Conservation (phyloP, 495 filamentous ascomycete species). For the Filosporella fistucella region DNA sequence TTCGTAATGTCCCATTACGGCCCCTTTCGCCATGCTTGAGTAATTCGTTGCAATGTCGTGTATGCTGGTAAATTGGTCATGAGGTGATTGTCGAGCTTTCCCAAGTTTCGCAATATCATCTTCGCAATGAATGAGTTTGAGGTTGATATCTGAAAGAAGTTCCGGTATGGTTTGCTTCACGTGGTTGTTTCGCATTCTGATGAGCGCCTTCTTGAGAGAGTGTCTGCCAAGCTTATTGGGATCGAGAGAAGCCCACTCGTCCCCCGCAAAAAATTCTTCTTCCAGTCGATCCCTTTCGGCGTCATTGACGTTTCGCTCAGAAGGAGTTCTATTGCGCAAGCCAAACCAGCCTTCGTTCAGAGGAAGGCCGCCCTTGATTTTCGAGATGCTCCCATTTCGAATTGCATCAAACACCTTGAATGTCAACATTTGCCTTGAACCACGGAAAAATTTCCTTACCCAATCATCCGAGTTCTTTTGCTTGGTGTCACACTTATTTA, state of each 20-base stretch:
- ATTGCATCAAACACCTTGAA: constrained; percentile 11
- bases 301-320: constrained; percentile 1
- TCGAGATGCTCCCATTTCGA: background rate
- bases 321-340: constrained; percentile 3
- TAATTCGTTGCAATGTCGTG: constrained; percentile 6
- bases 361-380: too few relatives aligned
- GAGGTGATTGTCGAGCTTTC: background rate
- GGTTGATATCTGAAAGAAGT: background rate
- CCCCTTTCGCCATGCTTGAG: constrained; percentile 4
- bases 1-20: constrained; percentile 3
- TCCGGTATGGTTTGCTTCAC: constrained; percentile 9
- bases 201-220: constrained; percentile 9
- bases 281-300: constrained; percentile 5
- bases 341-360: constrained; percentile 12
- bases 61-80: background rate
- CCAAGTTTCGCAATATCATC: background rate
- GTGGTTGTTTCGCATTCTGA: constrained; percentile 12
- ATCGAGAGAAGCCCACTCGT: constrained; percentile 9
- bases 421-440: background rate
- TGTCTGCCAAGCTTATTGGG: constrained; percentile 3
- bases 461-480: constrained; percentile 3
- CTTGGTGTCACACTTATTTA: constrained; percentile 13
- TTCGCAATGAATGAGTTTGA: constrained; percentile 1
- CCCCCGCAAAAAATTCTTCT: constrained; percentile 1
- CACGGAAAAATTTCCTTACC: background rate